Evolutionary conservation across 2,329 filamentous ascomycete genomes (phyloP).

Genomic region (Hypoxylon sp.): DNA sequence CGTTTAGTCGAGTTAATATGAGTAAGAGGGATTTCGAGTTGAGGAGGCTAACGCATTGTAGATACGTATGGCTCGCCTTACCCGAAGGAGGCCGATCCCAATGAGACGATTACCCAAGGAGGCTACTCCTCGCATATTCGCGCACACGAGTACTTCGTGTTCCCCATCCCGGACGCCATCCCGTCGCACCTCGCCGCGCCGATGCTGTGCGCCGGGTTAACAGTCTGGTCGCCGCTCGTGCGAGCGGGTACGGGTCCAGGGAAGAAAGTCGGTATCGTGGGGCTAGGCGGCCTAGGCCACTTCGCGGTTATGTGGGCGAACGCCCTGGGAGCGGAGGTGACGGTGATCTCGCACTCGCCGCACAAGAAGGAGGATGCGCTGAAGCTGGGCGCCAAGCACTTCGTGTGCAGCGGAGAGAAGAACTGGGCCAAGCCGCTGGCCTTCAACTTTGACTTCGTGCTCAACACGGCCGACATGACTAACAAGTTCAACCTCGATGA

Average conservation of each 20-base stretch:
- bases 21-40: no score
- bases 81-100: conserved; percentile 66
- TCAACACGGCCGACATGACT: conserved; percentile 66
- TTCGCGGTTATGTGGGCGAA: conserved; percentile 79
- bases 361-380: conserved; percentile 72
- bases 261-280: conserved; percentile 79
- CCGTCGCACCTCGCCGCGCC: conserved; percentile 70
- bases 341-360: conserved; percentile 73
- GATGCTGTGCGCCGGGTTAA: conserved; percentile 84
- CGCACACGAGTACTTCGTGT: conserved; percentile 70
- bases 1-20: not conserved
- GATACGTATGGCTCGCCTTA: conserved; percentile 73
- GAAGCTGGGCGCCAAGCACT: conserved; percentile 74
- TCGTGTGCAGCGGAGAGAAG: conserved; percentile 64
- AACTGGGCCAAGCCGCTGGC: conserved; percentile 71
- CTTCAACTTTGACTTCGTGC: conserved; percentile 66
- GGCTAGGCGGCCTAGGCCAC: conserved; percentile 81
- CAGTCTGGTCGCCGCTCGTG: conserved; percentile 77
- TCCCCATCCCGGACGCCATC: conserved; percentile 70
- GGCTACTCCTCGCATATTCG: conserved; percentile 69
- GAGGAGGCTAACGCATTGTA: conserved; percentile 1
- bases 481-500: conserved; percentile 68
- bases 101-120: conserved; percentile 76
- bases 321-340: conserved; percentile 77
- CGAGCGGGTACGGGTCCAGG: conserved; percentile 78